Conservation (phyloP, 2,329 filamentous ascomycete species). For the Colletotrichum cordylinicola region DNA sequence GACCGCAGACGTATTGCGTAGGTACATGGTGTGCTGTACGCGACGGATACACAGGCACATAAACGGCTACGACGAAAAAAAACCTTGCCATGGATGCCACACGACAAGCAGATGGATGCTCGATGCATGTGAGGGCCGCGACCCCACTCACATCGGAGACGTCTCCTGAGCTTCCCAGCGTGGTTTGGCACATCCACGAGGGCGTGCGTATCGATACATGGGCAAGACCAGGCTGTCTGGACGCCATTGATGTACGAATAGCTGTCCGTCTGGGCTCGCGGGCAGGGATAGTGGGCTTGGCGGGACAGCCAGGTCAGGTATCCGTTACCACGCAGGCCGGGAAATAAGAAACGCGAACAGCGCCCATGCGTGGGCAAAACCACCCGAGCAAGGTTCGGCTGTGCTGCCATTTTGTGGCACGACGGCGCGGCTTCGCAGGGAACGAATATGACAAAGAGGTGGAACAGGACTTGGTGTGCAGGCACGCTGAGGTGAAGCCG, state of each 20-base stretch:
- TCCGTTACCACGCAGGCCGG: slow-evolving; percentile 11
- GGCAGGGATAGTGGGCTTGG: not conserved
- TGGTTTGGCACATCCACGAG: slow-evolving; percentile 8
- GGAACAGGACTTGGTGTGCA: not conserved
- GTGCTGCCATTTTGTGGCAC: not conserved
- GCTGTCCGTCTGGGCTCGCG: not conserved
- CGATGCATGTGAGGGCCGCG: slow-evolving; percentile 19
- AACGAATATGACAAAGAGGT: not conserved
- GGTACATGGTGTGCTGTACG: not conserved
- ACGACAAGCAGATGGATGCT: slow-evolving; percentile 13
- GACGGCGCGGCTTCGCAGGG: not conserved
- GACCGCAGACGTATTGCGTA: not conserved
- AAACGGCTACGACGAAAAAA: not conserved
- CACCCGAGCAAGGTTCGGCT: slow-evolving; percentile 9
- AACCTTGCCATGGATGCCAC: slow-evolving; percentile 5
- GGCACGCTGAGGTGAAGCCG: not conserved
- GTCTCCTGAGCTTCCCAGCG: slow-evolving; percentile 8
- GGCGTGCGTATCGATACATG: slow-evolving; percentile 12
- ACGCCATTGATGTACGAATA: not conserved
- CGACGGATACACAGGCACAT: not conserved
- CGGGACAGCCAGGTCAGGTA: slow-evolving; percentile 3
- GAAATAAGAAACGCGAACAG: slow-evolving; percentile 18
- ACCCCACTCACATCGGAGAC: slow-evolving; percentile 15
- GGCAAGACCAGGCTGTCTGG: not conserved
- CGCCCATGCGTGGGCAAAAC: slow-evolving; percentile 18